A percentile compares a stretch with the other conserved stretches of the same genome.
phyloP scores from a whole-genome alignment of 108 stramenopile genomes.

The Epithemia pelagica region DNA sequence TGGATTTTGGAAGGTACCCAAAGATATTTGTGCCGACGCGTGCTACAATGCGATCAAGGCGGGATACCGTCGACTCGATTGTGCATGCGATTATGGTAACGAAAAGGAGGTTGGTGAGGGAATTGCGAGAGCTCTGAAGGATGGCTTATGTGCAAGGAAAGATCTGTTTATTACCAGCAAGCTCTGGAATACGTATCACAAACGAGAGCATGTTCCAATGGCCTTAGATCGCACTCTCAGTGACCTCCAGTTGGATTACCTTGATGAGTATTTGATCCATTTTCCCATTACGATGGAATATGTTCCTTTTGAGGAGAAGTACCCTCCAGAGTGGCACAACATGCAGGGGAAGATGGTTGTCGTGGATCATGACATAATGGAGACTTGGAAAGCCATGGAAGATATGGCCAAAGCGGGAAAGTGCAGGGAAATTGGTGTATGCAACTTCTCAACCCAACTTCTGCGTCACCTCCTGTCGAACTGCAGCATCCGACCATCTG shows the following conservation, averaged over 20 bases:
- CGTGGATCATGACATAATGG: constrained; percentile 61
- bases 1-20: constrained; percentile 81
- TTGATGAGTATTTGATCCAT: constrained; percentile 92
- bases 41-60: constrained; percentile 70
- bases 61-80: constrained; percentile 88
- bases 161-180: constrained; percentile 89
- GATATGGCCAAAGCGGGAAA: constrained; percentile 39
- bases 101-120: constrained; percentile 85
- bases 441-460: constrained; percentile 81
- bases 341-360: constrained; percentile 73
- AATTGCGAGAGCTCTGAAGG: constrained; percentile 66
- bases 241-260: constrained; percentile 81
- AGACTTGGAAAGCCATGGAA: constrained; percentile 91
- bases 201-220: constrained; percentile 73
- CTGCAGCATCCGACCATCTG: constrained; percentile 67
- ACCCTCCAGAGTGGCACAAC: constrained; percentile 94
- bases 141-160: constrained; percentile 58
- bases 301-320: constrained; percentile 74
- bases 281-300: constrained; percentile 91
- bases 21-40: constrained; percentile 48
- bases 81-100: constrained; percentile 95
- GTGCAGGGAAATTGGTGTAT: constrained; percentile 69
- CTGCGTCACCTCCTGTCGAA: constrained; percentile 69
- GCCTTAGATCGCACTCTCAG: constrained; percentile 56
- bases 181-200: constrained; percentile 94